These are phyloP conservation scores for Przewalskia tangutica DNA, from an alignment of 257 asterid species.

Conservation along the genomic window DNA sequence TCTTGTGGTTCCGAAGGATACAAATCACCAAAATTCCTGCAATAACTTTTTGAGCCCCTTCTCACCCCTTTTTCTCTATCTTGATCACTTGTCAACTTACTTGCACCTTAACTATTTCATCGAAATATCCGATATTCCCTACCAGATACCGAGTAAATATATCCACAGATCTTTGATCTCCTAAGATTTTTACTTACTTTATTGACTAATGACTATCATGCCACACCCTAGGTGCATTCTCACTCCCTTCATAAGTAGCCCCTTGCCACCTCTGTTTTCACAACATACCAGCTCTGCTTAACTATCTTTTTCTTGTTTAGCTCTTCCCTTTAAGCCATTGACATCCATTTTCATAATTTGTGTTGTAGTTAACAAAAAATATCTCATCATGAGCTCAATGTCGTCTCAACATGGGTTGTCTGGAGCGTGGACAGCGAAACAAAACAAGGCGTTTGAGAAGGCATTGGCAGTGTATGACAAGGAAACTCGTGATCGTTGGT, in stretches of 20 bases:
- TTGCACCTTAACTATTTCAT: background rate
- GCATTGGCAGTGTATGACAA: slow-evolving; percentile 58
- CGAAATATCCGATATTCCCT: background rate
- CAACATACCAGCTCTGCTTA: slow-evolving; percentile 3
- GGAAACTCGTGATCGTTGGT: slow-evolving; percentile 79
- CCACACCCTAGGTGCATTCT: background rate
- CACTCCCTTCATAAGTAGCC: background rate
- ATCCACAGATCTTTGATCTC: too few species aligned
- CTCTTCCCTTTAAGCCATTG: background rate
- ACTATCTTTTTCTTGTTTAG: background rate
- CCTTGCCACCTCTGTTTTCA: slow-evolving; percentile 7
- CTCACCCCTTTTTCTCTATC: background rate
- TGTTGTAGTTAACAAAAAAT: slow-evolving; percentile 7
- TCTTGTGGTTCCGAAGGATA: slow-evolving; percentile 46
- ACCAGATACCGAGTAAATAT: background rate
- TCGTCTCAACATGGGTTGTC: slow-evolving; percentile 14
- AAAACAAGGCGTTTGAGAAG: slow-evolving; percentile 72
- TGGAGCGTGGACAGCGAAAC: slow-evolving; percentile 46
- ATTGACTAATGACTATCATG: too few species aligned
- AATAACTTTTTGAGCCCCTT: background rate
- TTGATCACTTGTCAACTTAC: background rate
- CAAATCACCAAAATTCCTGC: slow-evolving; percentile 32
- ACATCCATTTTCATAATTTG: background rate
- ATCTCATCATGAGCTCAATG: slow-evolving; percentile 13
- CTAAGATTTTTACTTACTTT: too few species aligned